Evolutionary conservation across 768 basidiomycete species (phyloP).

Genomic region (Lactarius sanguifluus): DNA sequence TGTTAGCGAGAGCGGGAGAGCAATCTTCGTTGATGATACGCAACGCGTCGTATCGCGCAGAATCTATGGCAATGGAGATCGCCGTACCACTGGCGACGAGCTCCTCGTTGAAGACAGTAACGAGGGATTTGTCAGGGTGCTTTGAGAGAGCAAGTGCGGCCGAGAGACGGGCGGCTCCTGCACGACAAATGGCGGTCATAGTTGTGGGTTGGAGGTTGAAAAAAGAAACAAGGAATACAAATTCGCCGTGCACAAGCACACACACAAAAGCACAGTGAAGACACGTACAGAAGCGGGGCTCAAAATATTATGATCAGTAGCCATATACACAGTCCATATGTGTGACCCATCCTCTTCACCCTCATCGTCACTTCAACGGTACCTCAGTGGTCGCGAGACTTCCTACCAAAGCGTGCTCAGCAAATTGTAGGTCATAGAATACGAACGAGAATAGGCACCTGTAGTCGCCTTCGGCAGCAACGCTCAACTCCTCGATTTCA

Average conservation of each 20-base stretch:
- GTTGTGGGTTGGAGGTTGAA: neutral
- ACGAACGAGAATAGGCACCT: constrained; percentile 47
- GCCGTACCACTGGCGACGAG: constrained; percentile 38
- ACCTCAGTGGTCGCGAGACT: constrained; percentile 88
- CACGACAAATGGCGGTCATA: constrained; percentile 14
- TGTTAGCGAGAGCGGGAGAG: constrained; percentile 40
- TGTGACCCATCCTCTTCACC: constrained; percentile 9
- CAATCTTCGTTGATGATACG: constrained; percentile 43
- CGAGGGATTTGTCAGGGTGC: constrained; percentile 36
- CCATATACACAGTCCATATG: constrained; percentile 18
- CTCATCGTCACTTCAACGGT: constrained; percentile 36
- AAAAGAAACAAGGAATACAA: constrained; percentile 19
- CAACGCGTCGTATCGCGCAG: constrained; percentile 35
- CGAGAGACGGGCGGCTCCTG: constrained; percentile 35
- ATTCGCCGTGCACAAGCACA: constrained; percentile 15
- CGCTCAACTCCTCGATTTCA: constrained; percentile 89
- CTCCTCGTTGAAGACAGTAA: constrained; percentile 38
- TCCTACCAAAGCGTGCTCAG: constrained; percentile 46
- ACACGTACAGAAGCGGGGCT: constrained; percentile 23
- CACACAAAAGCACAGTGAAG: constrained; percentile 19
- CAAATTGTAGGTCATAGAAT: neutral
- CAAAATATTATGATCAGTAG: constrained; percentile 21
- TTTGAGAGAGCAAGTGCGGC: constrained; percentile 35
- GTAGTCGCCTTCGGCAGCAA: constrained; percentile 94
- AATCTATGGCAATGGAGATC: constrained; percentile 38